These are phyloP conservation scores for Lachancea fermentati DNA, from an alignment of 805 yeast genomes.

Conservation along the genomic window DNA sequence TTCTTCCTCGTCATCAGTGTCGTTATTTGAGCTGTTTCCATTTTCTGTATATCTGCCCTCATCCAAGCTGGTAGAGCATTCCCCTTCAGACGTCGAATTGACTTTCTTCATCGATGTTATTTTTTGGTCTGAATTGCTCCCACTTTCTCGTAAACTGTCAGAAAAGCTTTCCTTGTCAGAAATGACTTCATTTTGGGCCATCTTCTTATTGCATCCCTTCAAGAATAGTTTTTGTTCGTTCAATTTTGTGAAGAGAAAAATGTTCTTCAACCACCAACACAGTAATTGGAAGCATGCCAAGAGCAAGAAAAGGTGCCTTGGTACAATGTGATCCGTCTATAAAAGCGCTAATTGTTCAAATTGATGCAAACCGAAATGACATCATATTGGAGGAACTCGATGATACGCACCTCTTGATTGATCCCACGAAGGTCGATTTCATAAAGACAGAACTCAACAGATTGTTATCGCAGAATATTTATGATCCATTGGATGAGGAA, in stretches of 20 bases:
- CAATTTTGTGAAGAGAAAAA: too few relatives aligned
- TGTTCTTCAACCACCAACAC: not conserved
- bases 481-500: slow-evolving; percentile 76
- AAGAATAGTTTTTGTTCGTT: too few relatives aligned
- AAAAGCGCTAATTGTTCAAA: slow-evolving; percentile 73
- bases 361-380: slow-evolving; percentile 72
- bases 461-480: slow-evolving; percentile 74
- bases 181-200: too few relatives aligned
- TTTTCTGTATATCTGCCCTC: not conserved
- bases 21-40: slow-evolving; percentile 17
- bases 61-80: too few relatives aligned
- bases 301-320: slow-evolving; percentile 51
- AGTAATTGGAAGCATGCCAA: slow-evolving; percentile 36
- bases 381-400: slow-evolving; percentile 76
- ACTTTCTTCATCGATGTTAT: too few relatives aligned
- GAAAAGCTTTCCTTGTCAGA: too few relatives aligned
- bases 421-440: slow-evolving; percentile 65
- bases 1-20: slow-evolving; percentile 37
- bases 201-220: too few relatives aligned
- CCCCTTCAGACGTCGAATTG: too few relatives aligned
- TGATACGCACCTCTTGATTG: slow-evolving; percentile 83
- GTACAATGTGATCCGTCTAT: slow-evolving; percentile 86
- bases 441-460: slow-evolving; percentile 74
- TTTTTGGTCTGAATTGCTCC: too few relatives aligned
- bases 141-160: too few relatives aligned